Conservation (phyloP, 306 rosid species). For the Astragalus membranaceus region DNA sequence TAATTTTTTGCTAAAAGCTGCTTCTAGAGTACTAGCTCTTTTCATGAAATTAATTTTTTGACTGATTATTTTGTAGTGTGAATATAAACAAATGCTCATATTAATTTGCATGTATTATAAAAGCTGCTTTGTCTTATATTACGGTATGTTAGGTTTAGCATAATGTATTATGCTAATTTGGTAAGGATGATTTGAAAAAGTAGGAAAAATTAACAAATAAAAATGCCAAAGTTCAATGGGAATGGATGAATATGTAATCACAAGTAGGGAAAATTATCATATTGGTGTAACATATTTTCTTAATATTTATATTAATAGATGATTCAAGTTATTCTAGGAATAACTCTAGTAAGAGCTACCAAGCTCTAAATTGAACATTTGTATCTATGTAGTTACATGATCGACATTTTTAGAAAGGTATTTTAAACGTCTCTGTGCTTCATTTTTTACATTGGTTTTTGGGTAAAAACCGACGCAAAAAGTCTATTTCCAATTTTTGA, state of each 20-base stretch:
- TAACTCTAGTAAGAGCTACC: too few species aligned
- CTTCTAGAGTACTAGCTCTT: not conserved
- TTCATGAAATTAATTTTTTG: not conserved
- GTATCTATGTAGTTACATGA: too few species aligned
- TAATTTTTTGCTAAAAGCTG: not conserved
- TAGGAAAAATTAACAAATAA: not conserved
- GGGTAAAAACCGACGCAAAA: too few species aligned
- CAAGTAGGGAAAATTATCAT: too few species aligned
- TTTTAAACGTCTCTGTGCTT: too few species aligned
- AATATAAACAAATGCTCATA: conserved; percentile 12
- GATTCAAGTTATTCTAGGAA: too few species aligned
- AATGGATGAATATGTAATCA: not conserved
- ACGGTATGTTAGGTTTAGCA: not conserved
- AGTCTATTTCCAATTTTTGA: too few species aligned
- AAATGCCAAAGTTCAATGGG: not conserved
- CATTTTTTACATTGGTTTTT: too few species aligned
- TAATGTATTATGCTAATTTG: not conserved
- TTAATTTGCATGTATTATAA: not conserved
- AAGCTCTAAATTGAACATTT: too few species aligned
- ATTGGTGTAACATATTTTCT: too few species aligned
- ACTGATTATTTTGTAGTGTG: not conserved
- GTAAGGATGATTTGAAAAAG: not conserved
- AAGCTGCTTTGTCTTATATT: not conserved
- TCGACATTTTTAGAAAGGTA: too few species aligned
- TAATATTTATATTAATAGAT: too few species aligned